Evolutionary conservation across 1,284 basidiomycete genomes (phyloP).

Genomic region (Ustanciosporium gigantosporum): DNA sequence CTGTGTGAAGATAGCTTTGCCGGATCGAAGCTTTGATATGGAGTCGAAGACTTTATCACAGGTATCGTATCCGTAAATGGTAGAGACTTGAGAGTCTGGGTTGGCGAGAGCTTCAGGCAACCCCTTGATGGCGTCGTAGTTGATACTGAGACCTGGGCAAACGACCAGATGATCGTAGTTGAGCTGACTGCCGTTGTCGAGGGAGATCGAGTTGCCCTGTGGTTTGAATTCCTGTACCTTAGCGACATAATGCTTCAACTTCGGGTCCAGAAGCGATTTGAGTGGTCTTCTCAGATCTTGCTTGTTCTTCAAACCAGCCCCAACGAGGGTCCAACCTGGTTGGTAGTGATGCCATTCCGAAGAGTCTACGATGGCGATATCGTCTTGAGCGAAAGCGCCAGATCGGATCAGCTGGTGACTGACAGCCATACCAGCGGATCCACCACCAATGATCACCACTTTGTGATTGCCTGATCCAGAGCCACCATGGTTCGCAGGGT

Average conservation of each 20-base stretch:
- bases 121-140: slow-evolving; percentile 74
- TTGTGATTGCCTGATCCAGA: slow-evolving; percentile 44
- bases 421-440: slow-evolving; percentile 61
- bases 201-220: slow-evolving; percentile 72
- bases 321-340: slow-evolving; percentile 81
- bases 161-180: slow-evolving; percentile 87
- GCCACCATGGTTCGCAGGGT: slow-evolving; percentile 19
- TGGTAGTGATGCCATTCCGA: slow-evolving; percentile 55
- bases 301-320: slow-evolving; percentile 74
- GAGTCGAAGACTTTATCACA: slow-evolving; percentile 49
- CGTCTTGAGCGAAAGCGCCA: slow-evolving; percentile 31
- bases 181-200: slow-evolving; percentile 71
- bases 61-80: slow-evolving; percentile 73
- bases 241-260: slow-evolving; percentile 76
- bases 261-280: slow-evolving; percentile 56
- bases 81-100: slow-evolving; percentile 78
- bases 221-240: slow-evolving; percentile 77
- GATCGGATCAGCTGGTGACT: slow-evolving; percentile 67
- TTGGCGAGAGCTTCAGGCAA: slow-evolving; percentile 77
- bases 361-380: slow-evolving; percentile 54
- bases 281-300: slow-evolving; percentile 74
- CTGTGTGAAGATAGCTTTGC: slow-evolving; percentile 92
- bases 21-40: slow-evolving; percentile 70
- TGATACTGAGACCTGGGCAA: slow-evolving; percentile 83
- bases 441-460: slow-evolving; percentile 62